Evolutionary conservation across 163 green algal genomes (phyloP).

Genomic region (Smithsoniella earleae): DNA sequence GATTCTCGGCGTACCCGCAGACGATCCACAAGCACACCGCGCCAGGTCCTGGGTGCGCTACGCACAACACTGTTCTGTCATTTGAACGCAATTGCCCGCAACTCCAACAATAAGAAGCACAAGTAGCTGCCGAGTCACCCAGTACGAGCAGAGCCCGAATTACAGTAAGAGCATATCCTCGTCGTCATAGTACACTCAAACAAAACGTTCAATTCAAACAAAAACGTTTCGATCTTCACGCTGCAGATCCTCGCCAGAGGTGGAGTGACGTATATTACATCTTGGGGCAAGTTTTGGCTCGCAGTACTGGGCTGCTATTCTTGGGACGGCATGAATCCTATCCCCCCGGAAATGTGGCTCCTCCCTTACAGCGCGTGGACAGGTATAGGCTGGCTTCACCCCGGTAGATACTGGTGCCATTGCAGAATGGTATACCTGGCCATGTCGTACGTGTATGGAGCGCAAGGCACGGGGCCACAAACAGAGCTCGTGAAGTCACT

Average conservation of each 20-base stretch:
- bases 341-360: conserved; percentile 96
- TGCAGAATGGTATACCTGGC: conserved; percentile 98
- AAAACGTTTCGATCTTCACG: no score
- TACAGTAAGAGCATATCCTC: no score
- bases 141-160: no score
- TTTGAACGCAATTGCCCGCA: no score
- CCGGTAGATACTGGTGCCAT: conserved; percentile 96
- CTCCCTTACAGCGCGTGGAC: conserved; percentile 74
- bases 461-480: conserved; percentile 49
- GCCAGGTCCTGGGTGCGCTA: conserved; percentile 6
- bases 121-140: no score
- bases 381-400: conserved; percentile 72
- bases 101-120: no score
- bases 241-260: conserved; percentile 70
- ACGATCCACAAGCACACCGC: conserved; percentile 38
- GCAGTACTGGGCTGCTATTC: conserved; percentile 83
- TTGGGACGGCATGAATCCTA: conserved; percentile 92
- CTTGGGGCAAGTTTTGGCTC: conserved; percentile 99
- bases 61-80: background rate
- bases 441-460: conserved; percentile 95
- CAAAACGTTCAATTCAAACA: no score
- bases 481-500: conserved; percentile 59
- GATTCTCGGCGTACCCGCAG: conserved; percentile 63
- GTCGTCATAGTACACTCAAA: no score
- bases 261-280: conserved; percentile 73